Evolutionary conservation across 2,329 filamentous ascomycete species (phyloP).

Genomic region (Reticulascus tulasneorum): DNA sequence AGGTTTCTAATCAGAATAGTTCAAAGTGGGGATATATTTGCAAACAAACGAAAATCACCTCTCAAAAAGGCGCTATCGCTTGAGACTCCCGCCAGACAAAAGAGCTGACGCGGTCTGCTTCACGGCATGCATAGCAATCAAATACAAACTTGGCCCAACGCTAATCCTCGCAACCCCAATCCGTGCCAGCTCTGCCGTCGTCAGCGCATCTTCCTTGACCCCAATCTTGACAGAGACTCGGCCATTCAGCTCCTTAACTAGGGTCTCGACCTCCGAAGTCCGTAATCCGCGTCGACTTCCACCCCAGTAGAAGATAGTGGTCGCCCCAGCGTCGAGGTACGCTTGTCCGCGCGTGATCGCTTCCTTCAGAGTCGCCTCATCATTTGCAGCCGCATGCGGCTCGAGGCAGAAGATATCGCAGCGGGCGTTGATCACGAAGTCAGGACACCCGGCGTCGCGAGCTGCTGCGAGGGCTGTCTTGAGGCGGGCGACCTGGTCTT

Average conservation of each 20-base stretch:
- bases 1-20: too few relatives aligned
- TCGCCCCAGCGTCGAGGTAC: constrained; percentile 56
- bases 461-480: constrained; percentile 37
- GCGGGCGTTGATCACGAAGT: constrained; percentile 56
- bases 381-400: constrained; percentile 20
- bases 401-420: constrained; percentile 47
- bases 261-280: constrained; percentile 38
- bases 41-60: too few relatives aligned
- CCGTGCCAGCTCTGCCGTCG: constrained; percentile 37
- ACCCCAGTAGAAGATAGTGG: constrained; percentile 59
- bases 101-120: constrained; percentile 28
- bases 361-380: constrained; percentile 37
- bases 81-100: constrained; percentile 19
- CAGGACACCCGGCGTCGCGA: constrained; percentile 41
- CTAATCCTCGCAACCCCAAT: constrained; percentile 54
- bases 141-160: constrained; percentile 45
- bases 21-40: too few relatives aligned
- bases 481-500: constrained; percentile 46
- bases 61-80: too few relatives aligned
- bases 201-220: constrained; percentile 31
- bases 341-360: constrained; percentile 50
- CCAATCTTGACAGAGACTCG: constrained; percentile 44
- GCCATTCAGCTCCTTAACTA: constrained; percentile 46
- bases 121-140: constrained; percentile 33
- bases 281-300: constrained; percentile 37